These are phyloP conservation scores for Helotiales sp. DNA, from an alignment of 2,329 filamentous ascomycete genomes.

Conservation along the genomic window DNA sequence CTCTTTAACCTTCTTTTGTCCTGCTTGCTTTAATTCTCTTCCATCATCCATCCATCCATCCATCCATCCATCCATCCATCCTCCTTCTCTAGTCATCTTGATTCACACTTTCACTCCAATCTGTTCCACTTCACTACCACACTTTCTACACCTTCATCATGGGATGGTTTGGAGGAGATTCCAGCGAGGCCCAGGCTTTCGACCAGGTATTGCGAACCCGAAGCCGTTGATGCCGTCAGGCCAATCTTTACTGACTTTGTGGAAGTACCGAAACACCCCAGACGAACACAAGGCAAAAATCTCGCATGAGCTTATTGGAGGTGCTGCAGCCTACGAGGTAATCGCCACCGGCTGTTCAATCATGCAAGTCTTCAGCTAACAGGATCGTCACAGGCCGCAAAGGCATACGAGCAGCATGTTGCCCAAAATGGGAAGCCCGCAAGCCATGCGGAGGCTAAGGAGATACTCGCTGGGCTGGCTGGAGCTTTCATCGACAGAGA, in stretches of 20 bases:
- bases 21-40: neutral
- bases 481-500: slow-evolving; percentile 26
- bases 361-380: neutral
- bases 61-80: too few relatives aligned
- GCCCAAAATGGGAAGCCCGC: slow-evolving; percentile 15
- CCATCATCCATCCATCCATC: too few relatives aligned
- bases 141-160: slow-evolving; percentile 8
- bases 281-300: slow-evolving; percentile 26
- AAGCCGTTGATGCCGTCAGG: too few relatives aligned
- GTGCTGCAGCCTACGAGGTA: slow-evolving; percentile 25
- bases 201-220: slow-evolving; percentile 4
- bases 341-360: neutral
- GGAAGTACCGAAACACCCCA: slow-evolving; percentile 21
- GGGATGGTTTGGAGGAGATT: slow-evolving; percentile 23
- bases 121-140: neutral
- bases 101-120: neutral
- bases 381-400: slow-evolving; percentile 11
- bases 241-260: neutral
- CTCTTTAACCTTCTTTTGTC: neutral
- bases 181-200: slow-evolving; percentile 23
- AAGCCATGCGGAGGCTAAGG: slow-evolving; percentile 23
- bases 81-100: too few relatives aligned
- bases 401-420: slow-evolving; percentile 20
- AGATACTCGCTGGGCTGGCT: slow-evolving; percentile 23
- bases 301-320: slow-evolving; percentile 24